phyloP scores from a whole-genome alignment of 2,329 filamentous ascomycete species.

The Talaromyces amestolkiae region DNA sequence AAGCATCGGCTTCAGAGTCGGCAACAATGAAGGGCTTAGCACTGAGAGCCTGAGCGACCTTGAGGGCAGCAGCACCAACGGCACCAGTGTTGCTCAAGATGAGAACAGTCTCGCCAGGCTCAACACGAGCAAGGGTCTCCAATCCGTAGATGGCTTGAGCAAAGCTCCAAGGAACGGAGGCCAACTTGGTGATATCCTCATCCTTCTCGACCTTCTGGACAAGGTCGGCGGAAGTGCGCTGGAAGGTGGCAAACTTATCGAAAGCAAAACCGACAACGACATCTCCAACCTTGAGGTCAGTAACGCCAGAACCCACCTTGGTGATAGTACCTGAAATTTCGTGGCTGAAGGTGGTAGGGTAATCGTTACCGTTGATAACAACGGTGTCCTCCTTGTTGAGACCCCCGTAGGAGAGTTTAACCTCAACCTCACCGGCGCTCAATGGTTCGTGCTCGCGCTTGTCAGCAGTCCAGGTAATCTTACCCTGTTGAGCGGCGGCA shows the following conservation, averaged over 20 bases:
- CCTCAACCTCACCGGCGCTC: conserved; percentile 18
- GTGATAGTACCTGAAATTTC: conserved; percentile 2
- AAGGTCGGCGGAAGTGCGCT: not conserved
- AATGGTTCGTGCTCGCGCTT: not conserved
- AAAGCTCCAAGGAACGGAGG: conserved; percentile 16
- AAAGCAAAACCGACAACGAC: conserved; percentile 14
- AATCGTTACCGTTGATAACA: conserved; percentile 17
- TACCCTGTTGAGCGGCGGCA: conserved; percentile 3
- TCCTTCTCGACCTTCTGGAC: not conserved
- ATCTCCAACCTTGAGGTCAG: conserved; percentile 17
- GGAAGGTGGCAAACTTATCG: conserved; percentile 17
- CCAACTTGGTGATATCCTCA: conserved; percentile 24
- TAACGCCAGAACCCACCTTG: not conserved
- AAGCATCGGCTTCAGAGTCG: conserved; percentile 13
- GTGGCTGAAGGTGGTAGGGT: conserved; percentile 13
- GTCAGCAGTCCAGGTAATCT: not conserved
- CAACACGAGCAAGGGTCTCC: conserved; percentile 12
- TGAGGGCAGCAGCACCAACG: conserved; percentile 32
- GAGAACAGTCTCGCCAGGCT: conserved; percentile 27
- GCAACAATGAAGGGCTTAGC: conserved; percentile 21
- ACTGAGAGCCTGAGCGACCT: conserved; percentile 26
- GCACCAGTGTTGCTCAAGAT: conserved; percentile 34
- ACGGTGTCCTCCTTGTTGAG: conserved; percentile 23
- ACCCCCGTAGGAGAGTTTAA: conserved; percentile 14
- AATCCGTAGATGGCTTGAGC: conserved; percentile 21